Conservation (phyloP, 306 rosid species). For the Vigna mungo region DNA sequence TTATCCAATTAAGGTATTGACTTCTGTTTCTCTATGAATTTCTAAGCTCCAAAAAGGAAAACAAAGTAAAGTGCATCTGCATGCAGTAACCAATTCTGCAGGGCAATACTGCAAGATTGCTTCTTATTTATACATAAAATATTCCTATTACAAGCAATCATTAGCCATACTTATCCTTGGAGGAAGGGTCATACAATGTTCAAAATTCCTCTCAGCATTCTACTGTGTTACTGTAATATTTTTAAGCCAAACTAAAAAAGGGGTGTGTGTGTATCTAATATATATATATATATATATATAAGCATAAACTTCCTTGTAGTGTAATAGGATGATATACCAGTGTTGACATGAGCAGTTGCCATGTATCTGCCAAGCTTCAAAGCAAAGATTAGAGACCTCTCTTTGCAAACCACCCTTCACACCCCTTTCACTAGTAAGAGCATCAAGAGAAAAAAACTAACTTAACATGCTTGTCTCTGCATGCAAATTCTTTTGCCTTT, state of each 20-base stretch:
- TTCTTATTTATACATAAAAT: constrained; percentile 12
- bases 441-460: constrained; percentile 19
- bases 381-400: constrained; percentile 28
- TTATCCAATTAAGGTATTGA: background rate
- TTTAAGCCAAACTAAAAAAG: background rate
- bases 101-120: background rate
- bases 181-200: constrained; percentile 3
- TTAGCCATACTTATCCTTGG: background rate
- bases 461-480: constrained; percentile 44
- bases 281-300: background rate
- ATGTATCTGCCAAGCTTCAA: constrained; percentile 26
- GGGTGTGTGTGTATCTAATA: no score
- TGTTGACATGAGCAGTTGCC: constrained; percentile 13
- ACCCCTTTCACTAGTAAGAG: background rate
- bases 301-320: background rate
- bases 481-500: constrained; percentile 41
- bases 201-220: constrained; percentile 20
- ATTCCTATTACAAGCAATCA: constrained; percentile 3
- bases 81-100: background rate
- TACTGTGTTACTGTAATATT: constrained; percentile 3
- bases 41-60: background rate
- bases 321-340: background rate
- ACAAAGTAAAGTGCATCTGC: background rate
- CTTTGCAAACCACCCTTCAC: constrained; percentile 14
- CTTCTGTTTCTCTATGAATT: background rate